phyloP scores from a whole-genome alignment of 148 eudicot species.

The Limonium bicolor region DNA sequence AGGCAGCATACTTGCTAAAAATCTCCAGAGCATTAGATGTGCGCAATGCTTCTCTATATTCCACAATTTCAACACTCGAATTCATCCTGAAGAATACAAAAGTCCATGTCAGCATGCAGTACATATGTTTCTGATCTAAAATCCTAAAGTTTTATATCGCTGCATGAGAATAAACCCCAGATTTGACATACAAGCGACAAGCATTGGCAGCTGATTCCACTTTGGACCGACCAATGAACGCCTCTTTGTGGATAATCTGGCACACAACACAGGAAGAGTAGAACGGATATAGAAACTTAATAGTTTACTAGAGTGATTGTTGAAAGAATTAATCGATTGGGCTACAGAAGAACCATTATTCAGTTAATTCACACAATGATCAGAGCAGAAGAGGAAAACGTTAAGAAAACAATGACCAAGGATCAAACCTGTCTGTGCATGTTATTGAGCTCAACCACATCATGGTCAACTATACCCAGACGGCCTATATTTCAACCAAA shows the following conservation, averaged over 20 bases:
- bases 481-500: constrained; percentile 32
- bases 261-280: not conserved
- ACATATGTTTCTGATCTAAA: no score
- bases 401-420: constrained; percentile 1
- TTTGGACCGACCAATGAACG: constrained; percentile 78
- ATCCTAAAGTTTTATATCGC: no score
- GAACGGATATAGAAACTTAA: not conserved
- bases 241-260: constrained; percentile 85
- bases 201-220: constrained; percentile 96
- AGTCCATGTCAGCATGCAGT: constrained; percentile 6
- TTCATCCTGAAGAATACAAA: constrained; percentile 49
- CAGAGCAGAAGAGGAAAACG: not conserved
- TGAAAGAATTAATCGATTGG: no score
- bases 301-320: not conserved
- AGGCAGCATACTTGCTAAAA: constrained; percentile 64
- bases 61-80: constrained; percentile 60
- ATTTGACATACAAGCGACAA: constrained; percentile 74
- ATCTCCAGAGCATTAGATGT: constrained; percentile 92
- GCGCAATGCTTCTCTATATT: constrained; percentile 77
- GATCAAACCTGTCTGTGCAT: constrained; percentile 87
- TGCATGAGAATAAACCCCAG: no score
- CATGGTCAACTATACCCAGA: constrained; percentile 93
- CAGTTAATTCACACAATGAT: not conserved
- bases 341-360: not conserved
- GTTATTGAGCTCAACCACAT: constrained; percentile 95